Base-by-base conservation (phyloP, 768 basidiomycete species). In the Vararia minispora region DNA sequence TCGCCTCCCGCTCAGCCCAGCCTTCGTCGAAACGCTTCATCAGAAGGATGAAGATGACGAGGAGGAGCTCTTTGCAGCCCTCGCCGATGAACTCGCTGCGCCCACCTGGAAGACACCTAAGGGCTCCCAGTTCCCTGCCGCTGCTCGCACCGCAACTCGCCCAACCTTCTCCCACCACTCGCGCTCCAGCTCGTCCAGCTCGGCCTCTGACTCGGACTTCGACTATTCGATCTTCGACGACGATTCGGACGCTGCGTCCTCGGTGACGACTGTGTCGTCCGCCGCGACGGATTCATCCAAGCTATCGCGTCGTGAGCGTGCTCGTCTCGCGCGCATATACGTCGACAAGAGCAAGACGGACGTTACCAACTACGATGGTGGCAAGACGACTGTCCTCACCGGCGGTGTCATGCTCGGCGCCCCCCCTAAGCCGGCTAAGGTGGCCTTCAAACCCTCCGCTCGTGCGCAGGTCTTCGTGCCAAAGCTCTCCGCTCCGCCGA, bases 401-500 rank as follows among this genome's bases (percentile, higher is more conserved):
- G 85, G 85, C 40, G 85, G 84, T 46, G 84, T 87, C 48, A 88
- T 88, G 85, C 79, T 88, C 44, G 84, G 83, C 35, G 62, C 37
- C 11, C 49, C 39, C 31, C 16, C 53, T 34, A 56, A 53, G 49
- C 35, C 54, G 2, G 40, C 44, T 14, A 18, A 31, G n/a, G n/a
- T n/a, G n/a, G n/a, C n/a, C n/a, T n/a, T n/a, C 28, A 43, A 47
- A 32, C 29, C 39, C 25, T 33, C 47, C 18, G 24, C 39, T 17
- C 55, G 68, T 27, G 66, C 61, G n/a, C n/a, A n/a, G 46, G 55
- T 60, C 40, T 41, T 55, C 36, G 54, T 60, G 50, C 39, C 52
- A 50, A 51, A 55, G 55, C 48, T 58, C 41, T 37, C 54, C 43
- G 49, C 56, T 46, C 40, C 52, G n/a, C n/a, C n/a, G n/a, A n/a